A percentile compares a stretch with the other conserved stretches of the same genome.
phyloP scores from a whole-genome alignment of 371 early-diverging fungal genomes.

The Rhizomucor pusillus region DNA sequence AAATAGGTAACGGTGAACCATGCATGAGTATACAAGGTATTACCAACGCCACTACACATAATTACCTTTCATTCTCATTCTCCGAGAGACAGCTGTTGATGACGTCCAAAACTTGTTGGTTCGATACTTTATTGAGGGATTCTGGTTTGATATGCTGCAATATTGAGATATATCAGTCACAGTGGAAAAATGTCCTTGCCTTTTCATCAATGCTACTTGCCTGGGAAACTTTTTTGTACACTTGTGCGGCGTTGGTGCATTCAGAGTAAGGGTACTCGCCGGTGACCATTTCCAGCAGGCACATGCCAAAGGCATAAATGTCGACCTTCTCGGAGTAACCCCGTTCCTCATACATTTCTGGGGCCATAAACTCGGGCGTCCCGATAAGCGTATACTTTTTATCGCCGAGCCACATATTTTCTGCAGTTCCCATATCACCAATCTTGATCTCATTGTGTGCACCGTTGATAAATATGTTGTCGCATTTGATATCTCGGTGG shows the following conservation, averaged over 20 bases:
- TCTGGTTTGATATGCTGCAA: conserved; percentile 86
- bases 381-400: conserved; percentile 88
- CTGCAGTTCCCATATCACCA: conserved; percentile 91
- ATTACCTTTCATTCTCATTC: conserved; percentile 65
- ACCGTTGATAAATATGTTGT: conserved; percentile 94
- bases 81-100: conserved; percentile 75
- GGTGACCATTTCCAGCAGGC: conserved; percentile 86
- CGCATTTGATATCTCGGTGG: conserved; percentile 86
- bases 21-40: neutral
- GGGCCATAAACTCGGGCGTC: conserved; percentile 95
- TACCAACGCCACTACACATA: neutral
- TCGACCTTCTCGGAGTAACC: conserved; percentile 89
- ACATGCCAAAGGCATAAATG: conserved; percentile 95
- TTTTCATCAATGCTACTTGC: conserved; percentile 20
- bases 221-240: conserved; percentile 78
- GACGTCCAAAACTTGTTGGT: conserved; percentile 72
- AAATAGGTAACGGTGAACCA: neutral
- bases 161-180: conserved; percentile 9
- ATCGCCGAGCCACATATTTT: conserved; percentile 60
- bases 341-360: conserved; percentile 92
- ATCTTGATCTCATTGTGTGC: conserved; percentile 90
- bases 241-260: conserved; percentile 85
- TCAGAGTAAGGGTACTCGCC: conserved; percentile 89
- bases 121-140: conserved; percentile 65
- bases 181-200: neutral